Evolutionary conservation across 768 basidiomycete genomes (phyloP), one percentile per base, ranked within the genome.

Genomic region (Podaxis sp.): DNA sequence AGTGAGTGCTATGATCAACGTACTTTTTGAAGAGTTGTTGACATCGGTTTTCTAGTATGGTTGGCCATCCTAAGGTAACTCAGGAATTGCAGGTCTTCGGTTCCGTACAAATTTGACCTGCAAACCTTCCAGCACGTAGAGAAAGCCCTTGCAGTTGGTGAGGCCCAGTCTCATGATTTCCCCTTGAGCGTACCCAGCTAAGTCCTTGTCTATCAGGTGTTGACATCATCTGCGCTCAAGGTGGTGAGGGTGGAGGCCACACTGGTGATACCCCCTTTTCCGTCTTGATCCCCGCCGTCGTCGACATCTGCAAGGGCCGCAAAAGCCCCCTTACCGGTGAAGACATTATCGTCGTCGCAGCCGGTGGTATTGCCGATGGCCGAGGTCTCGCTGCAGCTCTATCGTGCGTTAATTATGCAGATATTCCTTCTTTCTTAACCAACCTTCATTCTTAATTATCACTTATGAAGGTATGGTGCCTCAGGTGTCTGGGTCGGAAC

Each of bases 401-500:
- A 60, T 81, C 88, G 84, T 90, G 75, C 69, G 78, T 68, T 22
- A 22, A 20, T 26, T 28, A 12, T 20, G 46, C 22, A 13, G 24
- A 24, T 56, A n/a, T 49, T 33, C 15, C 61, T 44, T 22, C 22
- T 30, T n/a, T 22, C 44, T 56, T 4, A 26, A 17, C 26, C 11
- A 37, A 54, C 10, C 58, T 51, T 54, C 30, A 56, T 33, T 44
- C 33, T 33, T 10, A 33, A 33, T 10, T 30, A 22, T 60, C 54
- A 33, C 11, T 30, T 26, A 57, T 28, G 52, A 65, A 90, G 89
- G 57, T 92, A 89, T 66, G 93, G 93, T 52, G 93, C 93, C 4
- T 80, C 88, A 2, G 93, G 88, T 49, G 89, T 95, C 2, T 95
- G 93, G 93, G 91, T 93, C 40, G 90, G 90, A 44, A 95, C 92